Evolutionary conservation across 2,329 filamentous ascomycete species (phyloP), one percentile per base, ranked within the genome.

Genomic region (Stylonectria norvegica): DNA sequence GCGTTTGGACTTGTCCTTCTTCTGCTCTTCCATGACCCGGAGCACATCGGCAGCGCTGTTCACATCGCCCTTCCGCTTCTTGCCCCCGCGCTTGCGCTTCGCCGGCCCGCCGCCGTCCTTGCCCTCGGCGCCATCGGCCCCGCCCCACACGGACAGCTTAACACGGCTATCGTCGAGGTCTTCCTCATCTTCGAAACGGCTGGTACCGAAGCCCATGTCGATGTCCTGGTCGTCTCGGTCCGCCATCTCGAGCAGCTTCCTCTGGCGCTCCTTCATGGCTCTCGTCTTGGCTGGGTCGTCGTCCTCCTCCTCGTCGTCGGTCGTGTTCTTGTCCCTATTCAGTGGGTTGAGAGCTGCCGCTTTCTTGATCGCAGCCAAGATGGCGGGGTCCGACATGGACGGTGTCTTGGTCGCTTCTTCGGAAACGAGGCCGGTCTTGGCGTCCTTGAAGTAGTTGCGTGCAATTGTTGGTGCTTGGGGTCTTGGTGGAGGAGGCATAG

Each of bases 121-220:
- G 1, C 69, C 72, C 2, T 68, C 72, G 2, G 67, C 76, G 4
- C 70, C 74, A 10, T 70, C 75, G 14, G 74, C 75, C 72, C 86
- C 76, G 16, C 71, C 77, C 72, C 86, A 87, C 55, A 79, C 69
- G 27, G 79, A 81, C 39, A 90, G 64, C 67, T 86, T 87, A 48
- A 88, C 68, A 51, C 76, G 81, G 30, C 70, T 72, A 16, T 76
- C 74, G 28, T 89, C 86, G 49, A 85, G 78, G 49, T 95, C 90
- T 44, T 90, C 90, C 35, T 90, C 89, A 57, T 96, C 93, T 38
- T 87, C 89, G 56, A 88, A 84, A 19, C 91, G 78, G 58, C 85
- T 93, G 15, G 83, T 87, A 22, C 93, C 93, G 58, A 98, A 97
- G 45, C 90, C 91, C 73, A 97, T 79, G 58, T 98, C 93, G 67